Conservation (phyloP, 139 green algal genomes). For the Zygnema cylindricum region DNA sequence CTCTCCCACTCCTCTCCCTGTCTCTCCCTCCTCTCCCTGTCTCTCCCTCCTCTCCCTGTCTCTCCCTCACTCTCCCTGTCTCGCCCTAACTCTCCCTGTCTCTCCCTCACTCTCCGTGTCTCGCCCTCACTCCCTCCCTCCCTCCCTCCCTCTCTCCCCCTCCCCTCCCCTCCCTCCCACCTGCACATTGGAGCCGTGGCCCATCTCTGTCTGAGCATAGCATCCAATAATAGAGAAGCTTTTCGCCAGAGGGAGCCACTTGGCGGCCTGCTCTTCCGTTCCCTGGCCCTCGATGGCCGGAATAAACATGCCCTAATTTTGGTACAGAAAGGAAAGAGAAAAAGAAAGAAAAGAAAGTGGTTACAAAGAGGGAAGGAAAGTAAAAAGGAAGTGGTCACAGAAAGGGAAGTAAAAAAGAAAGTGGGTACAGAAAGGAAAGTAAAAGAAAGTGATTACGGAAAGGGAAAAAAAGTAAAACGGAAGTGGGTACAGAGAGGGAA, state of each 20-base stretch:
- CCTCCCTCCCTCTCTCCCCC: no score
- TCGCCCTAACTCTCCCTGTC: no score
- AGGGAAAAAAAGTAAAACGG: background rate
- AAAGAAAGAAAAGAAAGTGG: background rate
- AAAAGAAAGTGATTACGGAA: background rate
- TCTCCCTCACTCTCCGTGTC: no score
- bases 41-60: no score
- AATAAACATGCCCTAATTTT: conserved; percentile 90
- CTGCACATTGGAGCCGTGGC: conserved; percentile 83
- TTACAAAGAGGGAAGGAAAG: background rate
- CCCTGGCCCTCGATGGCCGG: conserved; percentile 87
- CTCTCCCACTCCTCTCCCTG: no score
- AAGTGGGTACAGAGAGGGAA: background rate
- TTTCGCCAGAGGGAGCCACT: conserved; percentile 82
- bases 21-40: no score
- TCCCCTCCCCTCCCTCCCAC: no score
- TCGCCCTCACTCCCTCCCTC: no score
- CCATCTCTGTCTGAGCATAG: conserved; percentile 95
- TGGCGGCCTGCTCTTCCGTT: conserved; percentile 84
- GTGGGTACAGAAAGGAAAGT: background rate
- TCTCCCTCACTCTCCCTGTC: no score
- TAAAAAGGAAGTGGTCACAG: background rate
- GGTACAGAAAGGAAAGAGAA: no score
- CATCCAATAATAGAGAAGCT: conserved; percentile 79
- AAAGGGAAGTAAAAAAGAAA: background rate